These are phyloP conservation scores for Spiromastix sp. DNA, from an alignment of 2,329 filamentous ascomycete species.

Conservation along the genomic window DNA sequence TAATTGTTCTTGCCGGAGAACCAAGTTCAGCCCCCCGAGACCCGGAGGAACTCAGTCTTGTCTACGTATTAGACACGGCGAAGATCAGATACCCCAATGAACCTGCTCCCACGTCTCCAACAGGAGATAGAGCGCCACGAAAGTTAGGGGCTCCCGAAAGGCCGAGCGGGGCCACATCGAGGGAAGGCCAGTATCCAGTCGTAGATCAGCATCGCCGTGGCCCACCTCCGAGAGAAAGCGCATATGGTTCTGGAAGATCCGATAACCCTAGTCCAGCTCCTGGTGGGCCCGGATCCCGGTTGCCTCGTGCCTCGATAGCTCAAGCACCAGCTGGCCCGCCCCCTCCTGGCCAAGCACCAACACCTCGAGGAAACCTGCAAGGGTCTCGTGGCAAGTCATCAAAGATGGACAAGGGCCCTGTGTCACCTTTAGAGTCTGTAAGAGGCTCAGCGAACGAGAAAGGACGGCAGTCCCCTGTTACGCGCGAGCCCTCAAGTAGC, in stretches of 20 bases:
- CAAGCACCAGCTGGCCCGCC: constrained; percentile 54
- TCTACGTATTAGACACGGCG: constrained; percentile 84
- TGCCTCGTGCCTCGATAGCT: constrained; percentile 49
- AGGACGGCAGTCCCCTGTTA: constrained; percentile 38
- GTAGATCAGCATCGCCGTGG: constrained; percentile 28
- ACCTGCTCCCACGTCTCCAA: constrained; percentile 27
- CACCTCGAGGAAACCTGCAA: constrained; percentile 36
- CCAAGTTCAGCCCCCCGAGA: constrained; percentile 78
- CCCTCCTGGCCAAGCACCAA: constrained; percentile 53
- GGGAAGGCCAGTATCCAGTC: constrained; percentile 30
- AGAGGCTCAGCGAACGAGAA: constrained; percentile 36
- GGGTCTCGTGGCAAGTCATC: constrained; percentile 40
- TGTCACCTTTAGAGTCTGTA: constrained; percentile 32
- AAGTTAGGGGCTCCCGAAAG: constrained; percentile 35
- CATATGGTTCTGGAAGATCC: constrained; percentile 13
- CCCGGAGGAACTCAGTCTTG: constrained; percentile 72
- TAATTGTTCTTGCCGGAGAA: constrained; percentile 87
- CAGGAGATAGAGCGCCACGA: constrained; percentile 30
- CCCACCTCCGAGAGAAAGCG: constrained; percentile 26
- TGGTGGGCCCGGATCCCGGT: constrained; percentile 41
- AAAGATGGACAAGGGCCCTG: constrained; percentile 36
- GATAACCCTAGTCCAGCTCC: constrained; percentile 21
- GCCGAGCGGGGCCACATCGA: constrained; percentile 31
- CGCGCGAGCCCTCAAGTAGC: constrained; percentile 32
- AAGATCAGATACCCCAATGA: constrained; percentile 97